Conservation (phyloP, 148 eudicot genomes). For the Pharnaceum exiguum region DNA sequence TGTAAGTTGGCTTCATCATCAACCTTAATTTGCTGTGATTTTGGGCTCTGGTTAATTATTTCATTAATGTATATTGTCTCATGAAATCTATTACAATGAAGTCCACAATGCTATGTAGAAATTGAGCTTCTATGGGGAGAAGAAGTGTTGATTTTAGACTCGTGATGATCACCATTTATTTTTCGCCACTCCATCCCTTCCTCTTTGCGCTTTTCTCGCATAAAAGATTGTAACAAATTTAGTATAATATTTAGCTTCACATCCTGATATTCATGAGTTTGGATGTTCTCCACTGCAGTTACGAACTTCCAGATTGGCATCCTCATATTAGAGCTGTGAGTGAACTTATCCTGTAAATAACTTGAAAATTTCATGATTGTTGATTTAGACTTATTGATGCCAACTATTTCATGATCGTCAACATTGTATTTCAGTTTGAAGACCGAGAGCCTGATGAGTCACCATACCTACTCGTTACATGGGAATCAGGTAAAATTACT, state of each 20-base stretch:
- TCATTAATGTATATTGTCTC: too few species aligned
- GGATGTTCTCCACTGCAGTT: constrained; percentile 42
- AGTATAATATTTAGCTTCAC: too few species aligned
- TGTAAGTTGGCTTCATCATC: constrained; percentile 15
- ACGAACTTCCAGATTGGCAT: constrained; percentile 56
- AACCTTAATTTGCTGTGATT: too few species aligned
- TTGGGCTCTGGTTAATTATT: too few species aligned
- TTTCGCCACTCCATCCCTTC: too few species aligned
- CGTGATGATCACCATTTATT: too few species aligned
- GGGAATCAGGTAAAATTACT: constrained; percentile 19
- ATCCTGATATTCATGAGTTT: too few species aligned
- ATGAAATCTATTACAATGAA: too few species aligned
- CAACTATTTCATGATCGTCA: background rate
- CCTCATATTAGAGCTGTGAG: constrained; percentile 44
- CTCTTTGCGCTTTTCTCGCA: background rate
- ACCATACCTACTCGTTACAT: constrained; percentile 26
- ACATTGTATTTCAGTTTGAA: constrained; percentile 23
- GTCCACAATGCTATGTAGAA: too few species aligned
- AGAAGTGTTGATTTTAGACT: too few species aligned
- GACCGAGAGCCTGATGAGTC: constrained; percentile 16
- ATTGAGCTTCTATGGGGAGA: too few species aligned
- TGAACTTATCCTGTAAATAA: background rate
- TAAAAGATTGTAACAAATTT: background rate
- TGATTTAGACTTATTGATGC: background rate
- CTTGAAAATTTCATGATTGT: background rate